Evolutionary conservation across 2,329 filamentous ascomycete species (phyloP).

Genomic region (Aspergillus fumigatus): DNA sequence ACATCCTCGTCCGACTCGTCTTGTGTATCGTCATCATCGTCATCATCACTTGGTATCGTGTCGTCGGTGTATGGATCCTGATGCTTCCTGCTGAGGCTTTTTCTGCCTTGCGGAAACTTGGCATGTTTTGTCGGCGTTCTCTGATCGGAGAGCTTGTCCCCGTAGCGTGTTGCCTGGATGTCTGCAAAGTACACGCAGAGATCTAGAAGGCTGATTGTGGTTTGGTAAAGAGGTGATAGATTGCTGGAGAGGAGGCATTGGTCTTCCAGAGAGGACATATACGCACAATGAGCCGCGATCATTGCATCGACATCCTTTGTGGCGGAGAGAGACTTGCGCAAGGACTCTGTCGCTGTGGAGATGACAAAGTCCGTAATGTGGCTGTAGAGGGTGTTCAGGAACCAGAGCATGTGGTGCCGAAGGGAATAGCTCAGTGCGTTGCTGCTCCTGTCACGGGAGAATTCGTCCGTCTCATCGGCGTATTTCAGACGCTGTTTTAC

Average conservation of each 20-base stretch:
- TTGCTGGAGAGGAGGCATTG: slow-evolving; percentile 67
- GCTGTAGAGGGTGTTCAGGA: slow-evolving; percentile 67
- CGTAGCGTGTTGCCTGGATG: slow-evolving; percentile 43
- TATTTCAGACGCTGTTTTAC: slow-evolving; percentile 46
- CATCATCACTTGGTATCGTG: slow-evolving; percentile 6
- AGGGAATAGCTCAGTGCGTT: slow-evolving; percentile 43
- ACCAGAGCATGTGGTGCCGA: slow-evolving; percentile 70
- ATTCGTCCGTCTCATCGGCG: slow-evolving; percentile 32
- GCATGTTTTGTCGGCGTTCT: slow-evolving; percentile 12
- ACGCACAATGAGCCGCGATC: slow-evolving; percentile 64
- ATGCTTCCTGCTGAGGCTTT: background rate
- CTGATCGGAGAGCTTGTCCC: slow-evolving; percentile 36
- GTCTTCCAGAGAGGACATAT: slow-evolving; percentile 58
- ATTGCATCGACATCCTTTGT: slow-evolving; percentile 77
- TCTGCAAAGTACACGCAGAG: slow-evolving; percentile 67
- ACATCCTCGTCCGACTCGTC: slow-evolving; percentile 31
- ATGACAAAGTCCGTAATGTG: slow-evolving; percentile 74
- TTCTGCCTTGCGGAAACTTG: background rate
- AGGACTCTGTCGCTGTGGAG: slow-evolving; percentile 52
- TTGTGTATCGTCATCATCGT: slow-evolving; percentile 24
- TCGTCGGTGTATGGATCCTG: slow-evolving; percentile 17
- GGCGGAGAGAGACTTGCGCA: slow-evolving; percentile 54
- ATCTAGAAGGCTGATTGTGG: slow-evolving; percentile 72
- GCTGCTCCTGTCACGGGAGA: slow-evolving; percentile 37
- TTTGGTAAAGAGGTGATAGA: slow-evolving; percentile 65